Evolutionary conservation across 331 rosid genomes (phyloP).

Genomic region (Quercus lobata): DNA sequence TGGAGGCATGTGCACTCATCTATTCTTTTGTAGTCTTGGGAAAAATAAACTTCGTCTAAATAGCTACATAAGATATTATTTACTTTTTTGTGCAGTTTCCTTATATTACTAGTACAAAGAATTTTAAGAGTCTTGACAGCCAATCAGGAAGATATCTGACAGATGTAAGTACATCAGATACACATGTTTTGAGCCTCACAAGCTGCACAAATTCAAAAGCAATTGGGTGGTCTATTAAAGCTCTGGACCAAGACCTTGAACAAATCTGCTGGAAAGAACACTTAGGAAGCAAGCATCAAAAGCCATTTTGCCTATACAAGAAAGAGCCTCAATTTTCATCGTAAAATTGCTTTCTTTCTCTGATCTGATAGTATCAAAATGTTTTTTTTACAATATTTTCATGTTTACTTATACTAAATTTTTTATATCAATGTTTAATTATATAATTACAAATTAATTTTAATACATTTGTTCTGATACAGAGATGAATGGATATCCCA

Average conservation of each 20-base stretch:
- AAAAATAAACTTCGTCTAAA: too few species aligned
- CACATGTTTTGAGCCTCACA: constrained; percentile 45
- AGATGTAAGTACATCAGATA: constrained; percentile 27
- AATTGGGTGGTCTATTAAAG: constrained; percentile 48
- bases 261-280: not conserved
- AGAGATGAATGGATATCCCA: constrained; percentile 42
- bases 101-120: constrained; percentile 24
- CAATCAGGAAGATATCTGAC: constrained; percentile 24
- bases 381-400: not conserved
- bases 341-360: constrained; percentile 43
- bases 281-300: constrained; percentile 24
- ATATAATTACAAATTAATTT: not conserved
- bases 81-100: too few species aligned
- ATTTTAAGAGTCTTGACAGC: constrained; percentile 15
- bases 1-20: constrained; percentile 64
- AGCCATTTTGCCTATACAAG: constrained; percentile 69
- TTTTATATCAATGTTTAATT: not conserved
- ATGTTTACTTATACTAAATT: not conserved
- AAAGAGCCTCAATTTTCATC: constrained; percentile 43
- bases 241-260: too few species aligned
- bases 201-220: constrained; percentile 64
- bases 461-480: constrained; percentile 10
- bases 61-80: too few species aligned
- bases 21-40: not conserved
- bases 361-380: constrained; percentile 3